phyloP scores from a whole-genome alignment of 2,329 filamentous ascomycete genomes.

The Myriosclerotinia curreyana region DNA sequence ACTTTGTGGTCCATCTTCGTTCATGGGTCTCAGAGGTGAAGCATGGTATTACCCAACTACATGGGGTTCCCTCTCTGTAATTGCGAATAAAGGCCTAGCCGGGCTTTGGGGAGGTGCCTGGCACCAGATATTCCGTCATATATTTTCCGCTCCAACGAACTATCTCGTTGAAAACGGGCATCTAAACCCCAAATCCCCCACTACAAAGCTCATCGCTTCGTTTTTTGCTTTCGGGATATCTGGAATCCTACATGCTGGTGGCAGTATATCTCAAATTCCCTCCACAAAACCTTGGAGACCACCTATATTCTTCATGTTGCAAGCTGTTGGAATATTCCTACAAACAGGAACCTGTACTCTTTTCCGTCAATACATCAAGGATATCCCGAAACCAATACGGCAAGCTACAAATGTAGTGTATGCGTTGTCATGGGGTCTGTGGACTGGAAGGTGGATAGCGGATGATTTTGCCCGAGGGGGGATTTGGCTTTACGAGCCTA shows the following conservation, averaged over 20 bases:
- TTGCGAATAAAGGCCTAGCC: constrained; percentile 63
- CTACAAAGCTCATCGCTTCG: constrained; percentile 40
- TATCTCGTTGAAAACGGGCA: constrained; percentile 46
- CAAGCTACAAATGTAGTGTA: constrained; percentile 59
- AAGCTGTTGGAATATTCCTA: constrained; percentile 61
- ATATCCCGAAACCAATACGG: constrained; percentile 47
- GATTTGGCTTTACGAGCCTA: constrained; percentile 76
- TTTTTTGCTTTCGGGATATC: constrained; percentile 62
- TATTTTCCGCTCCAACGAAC: constrained; percentile 59
- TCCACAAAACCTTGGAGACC: constrained; percentile 51
- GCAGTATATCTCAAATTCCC: constrained; percentile 64
- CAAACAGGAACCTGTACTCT: constrained; percentile 49
- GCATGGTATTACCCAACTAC: constrained; percentile 60
- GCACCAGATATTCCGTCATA: constrained; percentile 85
- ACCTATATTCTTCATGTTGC: constrained; percentile 67
- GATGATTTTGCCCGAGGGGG: constrained; percentile 74
- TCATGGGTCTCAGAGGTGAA: constrained; percentile 54
- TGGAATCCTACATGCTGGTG: constrained; percentile 67
- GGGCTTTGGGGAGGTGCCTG: constrained; percentile 86
- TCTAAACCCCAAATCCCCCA: constrained; percentile 40
- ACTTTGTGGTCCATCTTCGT: constrained; percentile 46
- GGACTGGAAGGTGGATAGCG: constrained; percentile 62
- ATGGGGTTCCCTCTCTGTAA: constrained; percentile 56
- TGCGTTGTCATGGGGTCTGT: constrained; percentile 63
- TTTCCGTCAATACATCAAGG: constrained; percentile 39